Evolutionary conservation across 441 rosid genomes (phyloP).

Genomic region (Bruguiera hainesii): DNA sequence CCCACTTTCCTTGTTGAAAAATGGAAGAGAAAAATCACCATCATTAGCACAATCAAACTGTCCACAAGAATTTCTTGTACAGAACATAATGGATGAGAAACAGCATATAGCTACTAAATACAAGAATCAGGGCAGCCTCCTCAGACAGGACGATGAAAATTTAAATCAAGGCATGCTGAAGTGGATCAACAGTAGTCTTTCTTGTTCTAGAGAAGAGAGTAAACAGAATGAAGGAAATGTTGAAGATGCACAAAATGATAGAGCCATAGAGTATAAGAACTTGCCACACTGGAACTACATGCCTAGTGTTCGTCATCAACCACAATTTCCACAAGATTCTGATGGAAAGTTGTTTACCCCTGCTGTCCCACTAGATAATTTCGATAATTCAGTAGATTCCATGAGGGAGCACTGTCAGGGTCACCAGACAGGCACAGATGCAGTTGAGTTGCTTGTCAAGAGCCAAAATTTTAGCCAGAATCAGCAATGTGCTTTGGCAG

Average conservation of each 20-base stretch:
- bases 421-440: slow-evolving; percentile 26
- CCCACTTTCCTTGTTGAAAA: slow-evolving; percentile 25
- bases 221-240: slow-evolving; percentile 27
- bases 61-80: slow-evolving; percentile 26
- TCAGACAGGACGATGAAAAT: slow-evolving; percentile 22
- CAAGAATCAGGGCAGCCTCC: slow-evolving; percentile 29
- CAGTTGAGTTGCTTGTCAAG: slow-evolving; percentile 26
- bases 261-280: slow-evolving; percentile 18
- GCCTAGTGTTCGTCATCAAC: slow-evolving; percentile 23
- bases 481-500: slow-evolving; percentile 20
- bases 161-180: slow-evolving; percentile 24
- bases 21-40: slow-evolving; percentile 39
- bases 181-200: slow-evolving; percentile 22
- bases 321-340: slow-evolving; percentile 33
- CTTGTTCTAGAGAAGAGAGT: slow-evolving; percentile 26
- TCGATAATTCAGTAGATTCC: slow-evolving; percentile 27
- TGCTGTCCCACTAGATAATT: slow-evolving; percentile 24
- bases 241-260: slow-evolving; percentile 13
- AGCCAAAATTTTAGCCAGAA: slow-evolving; percentile 26
- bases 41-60: slow-evolving; percentile 34
- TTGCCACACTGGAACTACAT: slow-evolving; percentile 23
- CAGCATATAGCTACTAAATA: slow-evolving; percentile 14
- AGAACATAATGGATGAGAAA: slow-evolving; percentile 31
- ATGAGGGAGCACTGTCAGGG: slow-evolving; percentile 23
- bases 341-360: slow-evolving; percentile 32